Conservation (phyloP, 495 filamentous ascomycete species). For the Thermochaetoides thermophila region DNA sequence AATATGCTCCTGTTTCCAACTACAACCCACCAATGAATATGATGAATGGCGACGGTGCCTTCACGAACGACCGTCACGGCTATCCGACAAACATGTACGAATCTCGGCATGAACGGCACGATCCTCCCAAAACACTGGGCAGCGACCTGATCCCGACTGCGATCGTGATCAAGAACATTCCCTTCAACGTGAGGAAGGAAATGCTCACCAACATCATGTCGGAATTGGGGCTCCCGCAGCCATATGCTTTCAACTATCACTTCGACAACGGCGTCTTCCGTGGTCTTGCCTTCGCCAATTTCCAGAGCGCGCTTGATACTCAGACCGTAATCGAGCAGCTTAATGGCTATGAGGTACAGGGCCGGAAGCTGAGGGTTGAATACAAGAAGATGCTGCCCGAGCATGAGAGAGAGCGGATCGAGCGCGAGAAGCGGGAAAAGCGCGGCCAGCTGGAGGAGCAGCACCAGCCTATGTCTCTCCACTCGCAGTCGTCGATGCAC, state of each 20-base stretch:
- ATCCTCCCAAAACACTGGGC: conserved; percentile 20
- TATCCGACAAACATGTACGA: conserved; percentile 20
- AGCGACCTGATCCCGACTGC: conserved; percentile 88
- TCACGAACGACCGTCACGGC: conserved; percentile 15
- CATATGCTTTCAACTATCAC: conserved; percentile 98
- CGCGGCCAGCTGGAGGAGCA: conserved; percentile 94
- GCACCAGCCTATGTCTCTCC: conserved; percentile 58
- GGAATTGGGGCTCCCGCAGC: conserved; percentile 74
- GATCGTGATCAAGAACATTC: conserved; percentile 99
- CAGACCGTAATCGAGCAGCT: conserved; percentile 75
- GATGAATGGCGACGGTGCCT: conserved; percentile 18
- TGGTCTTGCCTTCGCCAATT: conserved; percentile 94
- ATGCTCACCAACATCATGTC: conserved; percentile 86
- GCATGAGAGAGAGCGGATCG: conserved; percentile 88
- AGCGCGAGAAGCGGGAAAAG: conserved; percentile 92
- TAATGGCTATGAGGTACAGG: conserved; percentile 91
- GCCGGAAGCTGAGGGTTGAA: conserved; percentile 84
- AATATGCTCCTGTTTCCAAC: conserved; percentile 11
- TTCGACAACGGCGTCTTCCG: conserved; percentile 97
- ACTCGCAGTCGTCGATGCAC: conserved; percentile 71
- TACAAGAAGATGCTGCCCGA: conserved; percentile 99
- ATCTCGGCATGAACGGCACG: conserved; percentile 19
- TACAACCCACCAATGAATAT: conserved; percentile 16
- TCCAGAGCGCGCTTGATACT: conserved; percentile 89
- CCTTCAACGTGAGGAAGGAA: conserved; percentile 96